Evolutionary conservation across 2,329 filamentous ascomycete species (phyloP).

Genomic region (Cladosporium sphaerospermum): DNA sequence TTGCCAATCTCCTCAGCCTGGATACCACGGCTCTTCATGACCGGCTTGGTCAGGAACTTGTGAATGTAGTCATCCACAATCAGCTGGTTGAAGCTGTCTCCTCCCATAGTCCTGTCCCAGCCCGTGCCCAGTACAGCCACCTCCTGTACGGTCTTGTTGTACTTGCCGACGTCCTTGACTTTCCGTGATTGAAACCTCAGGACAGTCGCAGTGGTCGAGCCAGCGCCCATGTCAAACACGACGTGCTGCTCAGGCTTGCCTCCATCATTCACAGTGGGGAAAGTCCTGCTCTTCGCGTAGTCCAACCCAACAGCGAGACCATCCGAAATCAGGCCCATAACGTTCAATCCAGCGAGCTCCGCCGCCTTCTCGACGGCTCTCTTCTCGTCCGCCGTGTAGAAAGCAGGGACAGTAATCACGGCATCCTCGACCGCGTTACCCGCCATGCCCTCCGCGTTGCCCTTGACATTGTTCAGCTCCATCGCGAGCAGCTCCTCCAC

Average conservation of each 20-base stretch:
- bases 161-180: slow-evolving; percentile 86
- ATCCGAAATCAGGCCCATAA: slow-evolving; percentile 80
- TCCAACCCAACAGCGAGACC: slow-evolving; percentile 89
- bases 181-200: slow-evolving; percentile 81
- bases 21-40: slow-evolving; percentile 58
- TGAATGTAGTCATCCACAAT: slow-evolving; percentile 84
- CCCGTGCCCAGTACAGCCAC: slow-evolving; percentile 80
- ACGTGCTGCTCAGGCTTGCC: slow-evolving; percentile 85
- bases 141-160: slow-evolving; percentile 95
- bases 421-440: slow-evolving; percentile 68
- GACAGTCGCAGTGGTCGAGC: slow-evolving; percentile 84
- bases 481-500: slow-evolving; percentile 94
- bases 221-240: slow-evolving; percentile 96
- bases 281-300: slow-evolving; percentile 86
- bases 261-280: slow-evolving; percentile 75
- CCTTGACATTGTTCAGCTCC: slow-evolving; percentile 86
- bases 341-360: slow-evolving; percentile 78
- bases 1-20: slow-evolving; percentile 57
- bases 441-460: slow-evolving; percentile 78
- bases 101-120: slow-evolving; percentile 86
- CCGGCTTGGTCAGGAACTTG: slow-evolving; percentile 63
- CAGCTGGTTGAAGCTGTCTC: slow-evolving; percentile 79
- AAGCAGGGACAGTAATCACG: slow-evolving; percentile 84
- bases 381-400: slow-evolving; percentile 87
- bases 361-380: slow-evolving; percentile 78